Base-by-base conservation (phyloP, 192 early-diverging fungal genomes). In the Phycomyces nitens region DNA sequence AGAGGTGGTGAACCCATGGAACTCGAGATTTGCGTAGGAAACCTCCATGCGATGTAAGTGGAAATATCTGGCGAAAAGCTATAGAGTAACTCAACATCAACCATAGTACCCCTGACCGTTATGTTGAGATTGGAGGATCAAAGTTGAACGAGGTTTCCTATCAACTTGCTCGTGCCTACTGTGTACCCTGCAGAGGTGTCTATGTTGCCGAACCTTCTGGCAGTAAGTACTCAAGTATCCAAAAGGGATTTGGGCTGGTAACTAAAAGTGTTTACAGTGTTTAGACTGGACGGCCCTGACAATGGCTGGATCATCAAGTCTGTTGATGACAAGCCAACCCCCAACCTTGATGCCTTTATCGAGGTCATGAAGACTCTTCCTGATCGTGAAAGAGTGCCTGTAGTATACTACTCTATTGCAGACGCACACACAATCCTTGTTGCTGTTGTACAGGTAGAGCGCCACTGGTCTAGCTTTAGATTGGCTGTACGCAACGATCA, bases 41-140 rank as follows among this genome's bases (percentile, higher is more conserved):
- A 93, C 65, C 71, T 93, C n/a, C 88, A 93, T 69, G 74, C 80
- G n/a, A 85, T 91, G 68, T 69, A 69, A 69, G 68, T 63, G 2
- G 5, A 56, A 26, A 23, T 1, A 7, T 20, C 6, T 40, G 40
- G 15, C 52, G 5, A 15, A 38, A 34, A 2, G 11, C 26, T 53
- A 63, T 24, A n/a, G 21, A 34, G 10, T 56, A 56, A 34, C n/a
- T n/a, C 2, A 34, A 56, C 16, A 7, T 29, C n/a, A 29, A 34
- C 21, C 1, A 57, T 43, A 73, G 71, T 16, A 93, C 93, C 0
- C 93, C 94, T 6, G 86, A 92, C 66, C 80, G 89, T 11, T 91
- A 87, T 76, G 84, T 98, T 4, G 86, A 92, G 66, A 84, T 93
- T 60, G 94, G 94, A 55, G 93, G 93, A 16, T 85, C 83, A 24